Base-by-base conservation (phyloP, 2,329 filamentous ascomycete genomes). In the Fusarium sp. region DNA sequence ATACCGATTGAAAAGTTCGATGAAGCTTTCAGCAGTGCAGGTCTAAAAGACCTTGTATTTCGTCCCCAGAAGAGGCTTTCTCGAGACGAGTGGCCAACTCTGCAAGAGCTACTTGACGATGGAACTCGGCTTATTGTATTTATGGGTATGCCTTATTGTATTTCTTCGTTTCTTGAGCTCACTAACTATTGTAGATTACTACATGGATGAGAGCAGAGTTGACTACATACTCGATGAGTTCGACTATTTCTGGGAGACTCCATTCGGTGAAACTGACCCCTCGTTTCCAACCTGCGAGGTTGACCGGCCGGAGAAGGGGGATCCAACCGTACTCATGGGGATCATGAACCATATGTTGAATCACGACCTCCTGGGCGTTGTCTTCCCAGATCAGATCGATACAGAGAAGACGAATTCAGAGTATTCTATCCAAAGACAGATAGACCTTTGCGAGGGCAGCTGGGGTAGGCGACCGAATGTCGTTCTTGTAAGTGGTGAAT, bases 231-330 rank as follows among this genome's bases (percentile, higher is more conserved):
- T 92, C 62, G 85, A 89, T 78, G 87, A 93, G 78, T 93, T 91
- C 78, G 82, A 83, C 30, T 90, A 90, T 81, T 88, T 92, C 74
- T 95, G 92, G 84, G 93, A 96, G 80, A 96, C 92, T 50, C 86
- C 88, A 1, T 95, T 88, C 82, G 90, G 93, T 72, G 89, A 91
- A 70, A 88, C 87, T 3, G 83, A 88, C 56, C 81, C 87, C 1
- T 84, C 83, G 22, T 91, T 93, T 77, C 90, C 90, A 77, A 88
- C 87, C 47, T 96, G 93, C 82, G 83, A 84, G 17, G 85, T 93
- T 7, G 87, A 93, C 78, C 87, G 93, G 13, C 93, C 93, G 0
- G 57, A 79, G 1, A 80, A 79, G 1, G 68, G 73, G 20, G 54
- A 76, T 38, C 55, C 76, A 17, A n/a, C 38, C 20, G 67, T 76